These are phyloP conservation scores for Citrus glauca DNA, from an alignment of 345 rosid genomes.

Conservation along the genomic window DNA sequence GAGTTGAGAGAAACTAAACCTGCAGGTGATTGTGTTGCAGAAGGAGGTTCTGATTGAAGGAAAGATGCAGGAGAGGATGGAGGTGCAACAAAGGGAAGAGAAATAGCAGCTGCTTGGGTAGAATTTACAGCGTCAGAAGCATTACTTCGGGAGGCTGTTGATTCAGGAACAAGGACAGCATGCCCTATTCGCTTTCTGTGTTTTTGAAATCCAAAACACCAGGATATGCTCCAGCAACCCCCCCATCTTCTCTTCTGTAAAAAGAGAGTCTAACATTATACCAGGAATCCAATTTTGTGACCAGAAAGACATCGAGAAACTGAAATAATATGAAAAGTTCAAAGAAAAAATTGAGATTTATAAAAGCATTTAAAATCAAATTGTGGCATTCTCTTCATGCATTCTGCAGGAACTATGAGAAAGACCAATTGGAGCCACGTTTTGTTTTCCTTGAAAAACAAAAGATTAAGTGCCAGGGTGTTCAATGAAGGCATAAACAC, in stretches of 20 bases:
- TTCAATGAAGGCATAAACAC: not conserved
- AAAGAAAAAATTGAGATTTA: not conserved
- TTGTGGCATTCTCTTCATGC: not conserved
- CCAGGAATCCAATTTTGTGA: not conserved
- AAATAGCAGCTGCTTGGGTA: constrained; percentile 28
- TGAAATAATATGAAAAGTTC: not conserved
- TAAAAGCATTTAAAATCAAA: not conserved
- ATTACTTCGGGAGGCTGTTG: constrained; percentile 25
- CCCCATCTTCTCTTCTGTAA: constrained; percentile 78
- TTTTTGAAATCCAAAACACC: constrained; percentile 75
- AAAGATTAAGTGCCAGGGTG: not conserved
- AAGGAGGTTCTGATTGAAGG: constrained; percentile 87
- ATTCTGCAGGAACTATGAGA: not conserved
- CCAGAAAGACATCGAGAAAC: not conserved
- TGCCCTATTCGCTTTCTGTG: constrained; percentile 67
- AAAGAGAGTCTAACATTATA: constrained; percentile 4
- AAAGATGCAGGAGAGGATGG: constrained; percentile 98
- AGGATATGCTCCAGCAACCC: constrained; percentile 50
- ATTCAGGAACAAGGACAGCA: constrained; percentile 59
- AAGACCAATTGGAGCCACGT: not conserved
- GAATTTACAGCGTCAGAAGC: constrained; percentile 35
- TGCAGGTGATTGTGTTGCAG: constrained; percentile 81
- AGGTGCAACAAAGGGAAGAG: constrained; percentile 82
- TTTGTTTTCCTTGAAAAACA: not conserved
- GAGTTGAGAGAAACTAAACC: constrained; percentile 59